Evolutionary conservation across 139 green algal genomes (phyloP).

Genomic region (Diplosphaera chodatii): DNA sequence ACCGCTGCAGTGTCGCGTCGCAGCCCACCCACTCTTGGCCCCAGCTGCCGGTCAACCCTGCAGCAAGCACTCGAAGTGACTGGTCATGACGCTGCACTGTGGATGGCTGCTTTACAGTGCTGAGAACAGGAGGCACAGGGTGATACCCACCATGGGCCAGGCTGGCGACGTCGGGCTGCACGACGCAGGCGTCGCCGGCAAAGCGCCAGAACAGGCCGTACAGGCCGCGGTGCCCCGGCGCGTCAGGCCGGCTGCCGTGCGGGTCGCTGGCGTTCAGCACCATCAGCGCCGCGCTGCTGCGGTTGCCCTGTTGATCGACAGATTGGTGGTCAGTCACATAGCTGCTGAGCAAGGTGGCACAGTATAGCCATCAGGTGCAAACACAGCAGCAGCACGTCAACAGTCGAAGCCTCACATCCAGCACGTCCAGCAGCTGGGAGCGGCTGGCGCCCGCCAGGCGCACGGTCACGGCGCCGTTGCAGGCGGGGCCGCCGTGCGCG

Average conservation of each 20-base stretch:
- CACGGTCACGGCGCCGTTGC: conserved; percentile 22
- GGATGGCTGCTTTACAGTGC: no score
- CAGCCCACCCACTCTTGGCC: conserved; percentile 22
- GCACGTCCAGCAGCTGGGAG: conserved; percentile 25
- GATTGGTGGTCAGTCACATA: no score
- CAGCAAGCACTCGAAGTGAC: no score
- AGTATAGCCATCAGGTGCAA: no score
- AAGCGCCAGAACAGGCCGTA: conserved; percentile 69
- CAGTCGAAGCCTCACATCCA: conserved; percentile 11
- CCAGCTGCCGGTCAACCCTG: no score
- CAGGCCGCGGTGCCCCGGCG: conserved; percentile 27
- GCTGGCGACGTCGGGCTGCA: conserved; percentile 14
- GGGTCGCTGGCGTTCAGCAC: conserved; percentile 28
- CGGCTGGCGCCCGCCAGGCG: conserved; percentile 24
- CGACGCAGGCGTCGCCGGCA: conserved; percentile 46
- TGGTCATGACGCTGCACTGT: no score
- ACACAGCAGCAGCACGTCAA: no score
- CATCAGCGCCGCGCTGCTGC: conserved; percentile 23
- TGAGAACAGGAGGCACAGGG: no score
- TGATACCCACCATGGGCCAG: not conserved
- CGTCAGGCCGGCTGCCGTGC: conserved; percentile 3
- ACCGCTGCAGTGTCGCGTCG: conserved; percentile 13
- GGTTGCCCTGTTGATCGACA: conserved; percentile 15
- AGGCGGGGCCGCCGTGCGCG: conserved; percentile 39
- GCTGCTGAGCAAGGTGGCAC: no score